phyloP scores from a whole-genome alignment of 108 stramenopile species.

The Nitzschia palea region DNA sequence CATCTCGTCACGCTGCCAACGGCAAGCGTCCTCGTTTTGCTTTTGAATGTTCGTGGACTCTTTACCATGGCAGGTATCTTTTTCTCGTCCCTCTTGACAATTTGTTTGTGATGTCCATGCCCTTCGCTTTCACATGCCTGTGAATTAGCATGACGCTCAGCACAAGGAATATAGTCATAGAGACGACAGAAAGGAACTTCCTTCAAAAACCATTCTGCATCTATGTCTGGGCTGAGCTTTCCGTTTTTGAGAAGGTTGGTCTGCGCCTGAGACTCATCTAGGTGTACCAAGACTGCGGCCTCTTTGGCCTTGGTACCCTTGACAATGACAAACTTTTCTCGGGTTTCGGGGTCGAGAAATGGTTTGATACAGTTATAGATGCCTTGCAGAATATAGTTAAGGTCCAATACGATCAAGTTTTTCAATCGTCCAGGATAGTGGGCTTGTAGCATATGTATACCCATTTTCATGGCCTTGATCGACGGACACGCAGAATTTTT shows the following conservation, averaged over 20 bases:
- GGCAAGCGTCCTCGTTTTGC: constrained; percentile 2
- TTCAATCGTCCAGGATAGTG: constrained; percentile 43
- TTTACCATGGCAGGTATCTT: constrained; percentile 5
- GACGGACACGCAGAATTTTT: constrained; percentile 3
- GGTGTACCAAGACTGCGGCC: constrained; percentile 1
- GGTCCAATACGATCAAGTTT: constrained; percentile 30
- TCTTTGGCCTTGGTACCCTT: constrained; percentile 20
- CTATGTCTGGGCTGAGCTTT: not conserved
- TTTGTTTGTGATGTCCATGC: too few species aligned
- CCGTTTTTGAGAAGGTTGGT: constrained; percentile 12
- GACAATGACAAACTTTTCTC: constrained; percentile 21
- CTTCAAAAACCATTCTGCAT: constrained; percentile 15
- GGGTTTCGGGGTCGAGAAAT: constrained; percentile 29
- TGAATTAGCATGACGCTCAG: too few species aligned
- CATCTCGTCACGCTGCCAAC: constrained; percentile 12
- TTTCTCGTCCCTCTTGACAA: not conserved
- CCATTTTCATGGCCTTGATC: constrained; percentile 32
- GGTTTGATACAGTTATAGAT: constrained; percentile 28
- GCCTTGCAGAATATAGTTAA: constrained; percentile 32
- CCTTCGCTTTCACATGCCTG: too few species aligned
- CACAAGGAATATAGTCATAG: constrained; percentile 12
- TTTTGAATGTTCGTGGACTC: constrained; percentile 5
- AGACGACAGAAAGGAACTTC: constrained; percentile 16
- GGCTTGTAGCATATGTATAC: constrained; percentile 19
- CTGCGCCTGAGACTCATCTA: constrained; percentile 4